Base-by-base conservation (phyloP, 495 filamentous ascomycete species). In the Amorphotheca resinae region DNA sequence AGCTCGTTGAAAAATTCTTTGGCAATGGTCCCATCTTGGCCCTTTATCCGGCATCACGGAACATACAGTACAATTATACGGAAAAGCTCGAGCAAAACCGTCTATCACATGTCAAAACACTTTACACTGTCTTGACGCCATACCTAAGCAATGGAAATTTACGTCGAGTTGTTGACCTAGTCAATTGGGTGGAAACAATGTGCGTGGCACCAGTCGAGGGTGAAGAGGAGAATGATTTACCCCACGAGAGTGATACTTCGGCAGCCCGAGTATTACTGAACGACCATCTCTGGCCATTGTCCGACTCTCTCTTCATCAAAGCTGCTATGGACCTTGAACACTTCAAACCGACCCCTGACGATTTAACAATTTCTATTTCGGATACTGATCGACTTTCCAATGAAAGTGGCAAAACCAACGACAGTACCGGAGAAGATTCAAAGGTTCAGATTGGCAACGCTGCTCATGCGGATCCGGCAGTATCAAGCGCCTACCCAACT, bases 171-270 rank as follows among this genome's bases (percentile, higher is more conserved):
- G 93, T 86, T 61, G 82, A 85, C 51, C 64, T 95, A 1, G 80
- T 86, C 42, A 80, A 79, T 7, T 70, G 88, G 57, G 64, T 95
- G 9, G 85, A 88, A 50, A 84, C 83, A n/a, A 77, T 81, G 32
- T 93, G 93, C 49, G 51, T 70, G 14, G 69, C 88, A 52, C 65
- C 80, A 17, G 77, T 82, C 33, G 72, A 74, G 23, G 81, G 82
- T 33, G 87, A 93, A 35, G 73, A 82, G 34, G 66, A 75, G 11
- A 26, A 73, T 79, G 50, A 87, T 78, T 6, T 71, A 76, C 15
- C 77, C 86, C 22, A 78, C 80, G n/a, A 79, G 79, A 52, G 82
- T 54, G 68, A 83, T 44, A 66, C 81, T 64, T 65, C 79, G 56
- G 61, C 77, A 57, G 61, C 87, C 46, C 58, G 79, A 50, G 65